Evolutionary conservation across 495 filamentous ascomycete genomes (phyloP).

Genomic region (Podospora didyma): DNA sequence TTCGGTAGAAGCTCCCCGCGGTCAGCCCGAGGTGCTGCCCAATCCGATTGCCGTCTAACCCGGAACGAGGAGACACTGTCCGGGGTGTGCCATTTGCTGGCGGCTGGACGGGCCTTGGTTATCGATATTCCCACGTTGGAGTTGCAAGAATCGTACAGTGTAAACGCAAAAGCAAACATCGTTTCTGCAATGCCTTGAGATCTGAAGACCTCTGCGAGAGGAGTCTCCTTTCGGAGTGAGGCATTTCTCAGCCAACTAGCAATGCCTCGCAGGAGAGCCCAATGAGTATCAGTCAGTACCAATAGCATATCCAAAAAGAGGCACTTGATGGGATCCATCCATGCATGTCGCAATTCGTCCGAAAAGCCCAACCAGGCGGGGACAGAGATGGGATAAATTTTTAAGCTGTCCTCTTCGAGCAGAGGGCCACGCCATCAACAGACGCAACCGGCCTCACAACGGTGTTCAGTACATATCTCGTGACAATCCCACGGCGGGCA

Average conservation of each 20-base stretch:
- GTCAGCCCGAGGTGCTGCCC: slow-evolving; percentile 9
- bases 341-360: slow-evolving; percentile 24
- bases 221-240: slow-evolving; percentile 11
- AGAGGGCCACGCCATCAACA: slow-evolving; percentile 7
- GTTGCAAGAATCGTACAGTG: background rate
- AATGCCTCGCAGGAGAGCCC: slow-evolving; percentile 8
- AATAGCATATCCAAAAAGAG: slow-evolving; percentile 11
- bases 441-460: background rate
- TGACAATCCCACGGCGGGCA: too few species aligned
- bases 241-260: slow-evolving; percentile 19
- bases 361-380: slow-evolving; percentile 16
- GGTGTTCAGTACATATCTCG: too few species aligned
- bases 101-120: background rate
- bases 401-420: background rate
- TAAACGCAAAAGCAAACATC: background rate
- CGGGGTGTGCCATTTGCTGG: background rate
- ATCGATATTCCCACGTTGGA: background rate
- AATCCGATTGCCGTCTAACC: background rate
- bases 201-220: background rate
- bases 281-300: slow-evolving; percentile 4
- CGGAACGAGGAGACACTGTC: background rate
- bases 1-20: slow-evolving; percentile 9
- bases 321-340: slow-evolving; percentile 6
- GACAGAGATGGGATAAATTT: background rate
- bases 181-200: background rate